Evolutionary conservation across 306 rosid genomes (phyloP).

Genomic region (Dalbergia cochinchinensis): DNA sequence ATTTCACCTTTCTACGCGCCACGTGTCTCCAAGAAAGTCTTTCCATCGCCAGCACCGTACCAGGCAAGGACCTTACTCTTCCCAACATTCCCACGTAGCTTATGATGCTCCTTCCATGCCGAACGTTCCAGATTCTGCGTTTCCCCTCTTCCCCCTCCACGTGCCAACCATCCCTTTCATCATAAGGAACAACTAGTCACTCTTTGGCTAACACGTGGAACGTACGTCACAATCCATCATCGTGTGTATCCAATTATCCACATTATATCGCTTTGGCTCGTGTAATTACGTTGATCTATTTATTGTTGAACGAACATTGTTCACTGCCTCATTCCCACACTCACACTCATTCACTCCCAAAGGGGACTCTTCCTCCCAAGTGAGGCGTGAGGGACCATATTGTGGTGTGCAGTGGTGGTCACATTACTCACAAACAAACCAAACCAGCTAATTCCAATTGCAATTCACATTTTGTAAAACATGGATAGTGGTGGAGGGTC

Average conservation of each 20-base stretch:
- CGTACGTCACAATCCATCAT: not conserved
- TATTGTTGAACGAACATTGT: not conserved
- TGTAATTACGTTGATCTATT: not conserved
- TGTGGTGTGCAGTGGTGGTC: not conserved
- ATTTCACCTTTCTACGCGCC: not conserved
- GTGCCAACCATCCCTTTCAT: conserved; percentile 29
- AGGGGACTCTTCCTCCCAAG: not conserved
- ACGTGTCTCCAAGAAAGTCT: not conserved
- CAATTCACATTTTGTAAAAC: no score
- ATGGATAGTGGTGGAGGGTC: no score
- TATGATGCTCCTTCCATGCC: not conserved
- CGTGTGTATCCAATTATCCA: not conserved
- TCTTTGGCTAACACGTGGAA: conserved; percentile 4
- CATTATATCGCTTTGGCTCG: not conserved
- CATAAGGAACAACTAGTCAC: not conserved
- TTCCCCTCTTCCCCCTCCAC: conserved; percentile 14
- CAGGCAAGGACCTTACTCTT: not conserved
- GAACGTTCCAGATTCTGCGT: not conserved
- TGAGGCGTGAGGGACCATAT: not conserved
- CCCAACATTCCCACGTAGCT: not conserved
- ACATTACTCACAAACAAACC: no score
- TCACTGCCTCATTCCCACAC: no score
- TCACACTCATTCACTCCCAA: not conserved
- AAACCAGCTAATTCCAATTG: no score
- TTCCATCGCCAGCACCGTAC: not conserved